Conservation (phyloP, 2,329 filamentous ascomycete species). For the Aspergillaceae sp. region DNA sequence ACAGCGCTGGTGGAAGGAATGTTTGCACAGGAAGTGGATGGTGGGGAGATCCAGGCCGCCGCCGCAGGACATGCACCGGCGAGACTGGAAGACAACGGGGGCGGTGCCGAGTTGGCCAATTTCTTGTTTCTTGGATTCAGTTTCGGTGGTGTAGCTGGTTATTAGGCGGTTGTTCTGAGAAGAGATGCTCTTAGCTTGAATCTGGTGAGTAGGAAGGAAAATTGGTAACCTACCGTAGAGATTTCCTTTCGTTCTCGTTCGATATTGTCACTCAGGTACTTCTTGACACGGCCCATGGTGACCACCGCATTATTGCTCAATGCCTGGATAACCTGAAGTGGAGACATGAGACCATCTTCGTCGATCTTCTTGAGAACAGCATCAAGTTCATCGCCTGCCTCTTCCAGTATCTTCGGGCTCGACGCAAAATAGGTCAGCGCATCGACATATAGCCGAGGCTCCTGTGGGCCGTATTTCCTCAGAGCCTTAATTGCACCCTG, state of each 20-base stretch:
- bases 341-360: conserved; percentile 84
- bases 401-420: conserved; percentile 67
- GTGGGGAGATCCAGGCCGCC: conserved; percentile 73
- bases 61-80: conserved; percentile 75
- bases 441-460: conserved; percentile 85
- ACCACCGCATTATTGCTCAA: conserved; percentile 71
- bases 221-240: conserved; percentile 37
- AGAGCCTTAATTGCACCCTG: conserved; percentile 81
- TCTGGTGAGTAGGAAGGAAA: background rate
- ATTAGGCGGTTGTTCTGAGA: conserved; percentile 68
- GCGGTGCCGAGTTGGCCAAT: conserved; percentile 68
- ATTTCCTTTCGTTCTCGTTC: conserved; percentile 83
- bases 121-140: conserved; percentile 67
- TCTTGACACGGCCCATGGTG: conserved; percentile 95
- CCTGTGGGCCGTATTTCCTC: conserved; percentile 81
- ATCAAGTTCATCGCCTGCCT: conserved; percentile 79
- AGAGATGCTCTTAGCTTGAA: conserved; percentile 14
- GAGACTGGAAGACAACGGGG: conserved; percentile 82
- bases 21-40: conserved; percentile 94
- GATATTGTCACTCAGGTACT: conserved; percentile 82
- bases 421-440: conserved; percentile 91
- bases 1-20: conserved; percentile 91
- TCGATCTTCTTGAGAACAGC: conserved; percentile 78
- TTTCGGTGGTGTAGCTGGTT: conserved; percentile 74
- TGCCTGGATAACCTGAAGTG: conserved; percentile 91